Evolutionary conservation across 148 eudicot genomes (phyloP).

Genomic region (Rhododendron mucronatum): DNA sequence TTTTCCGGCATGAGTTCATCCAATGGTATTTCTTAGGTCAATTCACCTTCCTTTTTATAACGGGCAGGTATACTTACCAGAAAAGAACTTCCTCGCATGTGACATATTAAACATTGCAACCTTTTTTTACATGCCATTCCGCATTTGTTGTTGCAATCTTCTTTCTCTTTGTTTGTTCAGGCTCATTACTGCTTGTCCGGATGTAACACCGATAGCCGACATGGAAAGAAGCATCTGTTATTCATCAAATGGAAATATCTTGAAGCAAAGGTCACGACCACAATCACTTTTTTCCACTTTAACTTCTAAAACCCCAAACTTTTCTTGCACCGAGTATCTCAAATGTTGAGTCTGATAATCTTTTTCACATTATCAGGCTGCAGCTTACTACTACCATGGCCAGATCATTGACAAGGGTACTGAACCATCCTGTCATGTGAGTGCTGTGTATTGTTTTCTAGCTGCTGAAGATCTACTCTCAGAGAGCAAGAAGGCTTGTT

Average conservation of each 20-base stretch:
- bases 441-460: conserved; percentile 61
- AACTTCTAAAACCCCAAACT: not conserved
- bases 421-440: conserved; percentile 60
- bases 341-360: not conserved
- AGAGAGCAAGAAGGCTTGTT: conserved; percentile 80
- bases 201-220: conserved; percentile 22
- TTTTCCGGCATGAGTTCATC: not conserved
- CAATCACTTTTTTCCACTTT: not conserved
- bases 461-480: conserved; percentile 73
- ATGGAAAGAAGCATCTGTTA: conserved; percentile 54
- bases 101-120: not conserved
- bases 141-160: not conserved
- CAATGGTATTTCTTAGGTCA: not conserved
- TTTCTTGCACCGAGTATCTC: not conserved
- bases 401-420: conserved; percentile 73
- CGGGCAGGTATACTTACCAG: not conserved
- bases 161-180: conserved; percentile 25
- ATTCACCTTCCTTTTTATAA: not conserved
- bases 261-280: conserved; percentile 68
- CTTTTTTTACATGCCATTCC: not conserved
- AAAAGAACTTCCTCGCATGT: not conserved
- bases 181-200: conserved; percentile 63
- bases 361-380: conserved; percentile 44
- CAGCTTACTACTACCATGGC: conserved; percentile 90
- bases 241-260: conserved; percentile 89